These are phyloP conservation scores for Pleomassaria siparia DNA, from an alignment of 2,329 filamentous ascomycete genomes.

Conservation along the genomic window DNA sequence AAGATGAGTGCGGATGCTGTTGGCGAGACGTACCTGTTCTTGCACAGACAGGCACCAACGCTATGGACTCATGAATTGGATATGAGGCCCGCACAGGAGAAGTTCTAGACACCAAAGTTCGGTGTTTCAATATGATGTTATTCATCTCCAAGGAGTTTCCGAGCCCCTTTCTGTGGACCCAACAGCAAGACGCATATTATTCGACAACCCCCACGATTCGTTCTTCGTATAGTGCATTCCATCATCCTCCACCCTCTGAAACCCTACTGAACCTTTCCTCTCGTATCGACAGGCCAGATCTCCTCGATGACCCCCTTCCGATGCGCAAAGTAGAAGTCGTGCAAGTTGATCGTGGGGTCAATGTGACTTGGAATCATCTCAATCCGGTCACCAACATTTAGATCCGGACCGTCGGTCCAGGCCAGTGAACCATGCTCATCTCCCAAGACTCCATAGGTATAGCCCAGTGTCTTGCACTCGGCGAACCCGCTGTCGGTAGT, in stretches of 20 bases:
- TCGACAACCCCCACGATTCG: too few species aligned
- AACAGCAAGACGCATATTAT: too few species aligned
- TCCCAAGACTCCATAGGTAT: constrained; percentile 49
- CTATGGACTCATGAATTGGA: constrained; percentile 57
- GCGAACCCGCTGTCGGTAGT: constrained; percentile 56
- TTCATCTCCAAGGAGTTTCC: too few species aligned
- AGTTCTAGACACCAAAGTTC: too few species aligned
- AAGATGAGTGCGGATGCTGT: constrained; percentile 61
- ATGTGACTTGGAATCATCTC: constrained; percentile 60
- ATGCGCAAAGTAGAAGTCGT: constrained; percentile 55
- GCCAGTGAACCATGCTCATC: constrained; percentile 54
- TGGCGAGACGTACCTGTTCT: constrained; percentile 58
- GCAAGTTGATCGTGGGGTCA: constrained; percentile 57
- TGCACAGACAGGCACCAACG: constrained; percentile 52
- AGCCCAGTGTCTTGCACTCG: constrained; percentile 48
- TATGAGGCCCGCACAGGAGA: too few species aligned
- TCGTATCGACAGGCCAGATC: constrained; percentile 55
- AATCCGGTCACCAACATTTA: constrained; percentile 51
- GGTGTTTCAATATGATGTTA: too few species aligned
- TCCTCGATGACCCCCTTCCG: constrained; percentile 53
- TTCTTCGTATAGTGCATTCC: too few species aligned
- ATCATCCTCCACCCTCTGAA: too few species aligned
- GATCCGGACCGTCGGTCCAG: constrained; percentile 47
- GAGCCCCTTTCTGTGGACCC: too few species aligned
- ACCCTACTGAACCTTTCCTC: constrained; percentile 53